These are phyloP conservation scores for Leccinum variabile DNA, from an alignment of 1,284 basidiomycete species.

Conservation along the genomic window DNA sequence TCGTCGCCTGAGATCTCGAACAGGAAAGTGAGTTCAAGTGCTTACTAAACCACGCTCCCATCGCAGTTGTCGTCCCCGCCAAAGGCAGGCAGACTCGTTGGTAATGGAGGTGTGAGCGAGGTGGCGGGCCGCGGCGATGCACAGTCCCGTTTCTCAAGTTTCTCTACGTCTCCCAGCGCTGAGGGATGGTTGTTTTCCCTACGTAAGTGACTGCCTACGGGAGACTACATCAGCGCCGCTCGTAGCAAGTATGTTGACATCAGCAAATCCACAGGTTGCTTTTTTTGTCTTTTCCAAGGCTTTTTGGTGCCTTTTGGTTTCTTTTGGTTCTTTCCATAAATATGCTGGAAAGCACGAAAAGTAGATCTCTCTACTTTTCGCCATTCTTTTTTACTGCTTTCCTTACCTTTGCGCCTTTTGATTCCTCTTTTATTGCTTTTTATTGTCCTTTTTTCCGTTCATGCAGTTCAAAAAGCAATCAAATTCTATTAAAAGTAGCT, in stretches of 20 bases:
- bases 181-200: too few species aligned
- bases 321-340: neutral
- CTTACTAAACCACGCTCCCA: slow-evolving; percentile 1
- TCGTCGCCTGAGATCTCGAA: neutral
- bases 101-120: neutral
- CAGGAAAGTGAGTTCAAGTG: neutral
- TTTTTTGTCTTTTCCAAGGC: neutral
- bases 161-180: too few species aligned
- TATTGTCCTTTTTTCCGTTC: neutral
- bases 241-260: neutral
- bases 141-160: too few species aligned
- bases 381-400: neutral
- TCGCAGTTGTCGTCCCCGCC: neutral
- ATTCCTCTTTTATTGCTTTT: neutral
- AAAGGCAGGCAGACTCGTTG: neutral
- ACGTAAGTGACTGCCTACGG: too few species aligned
- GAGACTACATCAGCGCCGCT: too few species aligned
- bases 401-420: neutral
- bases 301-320: neutral
- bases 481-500: neutral
- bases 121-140: neutral
- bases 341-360: neutral
- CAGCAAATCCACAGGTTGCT: neutral
- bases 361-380: neutral
- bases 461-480: neutral